phyloP scores from a whole-genome alignment of 345 rosid genomes.

The Eucalyptus victrix region DNA sequence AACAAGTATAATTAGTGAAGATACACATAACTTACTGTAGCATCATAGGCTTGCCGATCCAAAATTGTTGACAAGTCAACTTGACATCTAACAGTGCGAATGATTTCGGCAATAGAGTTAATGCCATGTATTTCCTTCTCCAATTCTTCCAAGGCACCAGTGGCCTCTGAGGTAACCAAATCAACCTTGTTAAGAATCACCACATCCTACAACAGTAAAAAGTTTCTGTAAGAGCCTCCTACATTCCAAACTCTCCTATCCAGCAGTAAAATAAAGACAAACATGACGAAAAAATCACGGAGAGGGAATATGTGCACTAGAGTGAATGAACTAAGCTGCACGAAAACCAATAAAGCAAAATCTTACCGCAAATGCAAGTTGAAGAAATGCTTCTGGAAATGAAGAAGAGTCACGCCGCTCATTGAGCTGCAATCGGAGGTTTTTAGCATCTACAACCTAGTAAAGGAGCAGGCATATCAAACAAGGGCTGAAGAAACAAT shows the following conservation, averaged over 20 bases:
- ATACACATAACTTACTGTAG: constrained; percentile 41
- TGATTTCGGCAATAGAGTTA: constrained; percentile 66
- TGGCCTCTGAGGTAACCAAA: constrained; percentile 47
- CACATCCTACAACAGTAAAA: constrained; percentile 53
- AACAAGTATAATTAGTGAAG: background rate
- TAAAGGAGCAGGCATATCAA: background rate
- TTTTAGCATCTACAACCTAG: constrained; percentile 96
- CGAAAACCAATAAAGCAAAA: background rate
- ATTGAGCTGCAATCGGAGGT: constrained; percentile 66
- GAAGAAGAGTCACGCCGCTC: constrained; percentile 41
- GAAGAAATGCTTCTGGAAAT: constrained; percentile 87
- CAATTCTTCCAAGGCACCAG: constrained; percentile 46
- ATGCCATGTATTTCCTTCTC: constrained; percentile 68
- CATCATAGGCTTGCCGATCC: constrained; percentile 72
- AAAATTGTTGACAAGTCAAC: constrained; percentile 69
- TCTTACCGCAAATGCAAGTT: constrained; percentile 87
- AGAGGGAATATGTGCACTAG: background rate
- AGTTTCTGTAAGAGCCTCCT: background rate
- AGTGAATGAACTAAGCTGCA: background rate
- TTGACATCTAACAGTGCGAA: constrained; percentile 64
- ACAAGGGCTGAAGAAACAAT: background rate
- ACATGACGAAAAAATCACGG: background rate
- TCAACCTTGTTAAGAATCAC: constrained; percentile 91
- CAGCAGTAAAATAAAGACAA: background rate
- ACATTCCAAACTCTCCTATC: background rate